Conservation (phyloP, 805 yeast species). For the Ogataea polymorpha region DNA sequence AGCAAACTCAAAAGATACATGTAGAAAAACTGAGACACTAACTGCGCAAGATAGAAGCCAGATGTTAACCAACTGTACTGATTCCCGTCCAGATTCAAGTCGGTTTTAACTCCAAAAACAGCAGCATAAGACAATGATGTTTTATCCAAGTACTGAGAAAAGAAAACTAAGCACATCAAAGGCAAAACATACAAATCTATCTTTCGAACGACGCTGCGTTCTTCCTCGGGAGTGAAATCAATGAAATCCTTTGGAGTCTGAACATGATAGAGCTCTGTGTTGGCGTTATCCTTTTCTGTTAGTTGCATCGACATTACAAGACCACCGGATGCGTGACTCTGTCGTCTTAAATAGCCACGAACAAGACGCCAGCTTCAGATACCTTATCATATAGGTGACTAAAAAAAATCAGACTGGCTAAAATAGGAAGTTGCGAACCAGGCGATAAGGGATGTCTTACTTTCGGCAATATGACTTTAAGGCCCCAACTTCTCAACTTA, state of each 20-base stretch:
- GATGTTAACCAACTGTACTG: constrained; percentile 44
- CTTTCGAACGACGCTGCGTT: constrained; percentile 23
- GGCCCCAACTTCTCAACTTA: too few relatives aligned
- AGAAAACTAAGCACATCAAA: constrained; percentile 31
- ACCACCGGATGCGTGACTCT: too few relatives aligned
- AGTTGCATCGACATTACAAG: too few relatives aligned
- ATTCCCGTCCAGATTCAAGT: constrained; percentile 31
- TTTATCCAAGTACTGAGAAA: constrained; percentile 41
- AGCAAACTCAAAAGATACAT: constrained; percentile 42
- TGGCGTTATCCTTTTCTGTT: too few relatives aligned
- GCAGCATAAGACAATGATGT: constrained; percentile 37
- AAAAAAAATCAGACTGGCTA: too few relatives aligned
- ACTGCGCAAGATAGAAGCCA: constrained; percentile 44
- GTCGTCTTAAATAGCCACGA: too few relatives aligned
- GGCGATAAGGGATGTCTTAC: too few relatives aligned
- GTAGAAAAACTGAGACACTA: constrained; percentile 45
- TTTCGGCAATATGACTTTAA: too few relatives aligned
- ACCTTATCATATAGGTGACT: too few relatives aligned
- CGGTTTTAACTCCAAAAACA: constrained; percentile 35
- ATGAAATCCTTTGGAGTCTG: constrained; percentile 5
- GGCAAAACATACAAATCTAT: constrained; percentile 27
- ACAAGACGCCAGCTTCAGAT: too few relatives aligned
- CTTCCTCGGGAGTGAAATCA: constrained; percentile 14
- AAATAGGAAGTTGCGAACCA: too few relatives aligned
- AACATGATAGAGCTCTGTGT: neutral